Conservation (phyloP, 495 filamentous ascomycete species). For the Xylaria flabelliformis region DNA sequence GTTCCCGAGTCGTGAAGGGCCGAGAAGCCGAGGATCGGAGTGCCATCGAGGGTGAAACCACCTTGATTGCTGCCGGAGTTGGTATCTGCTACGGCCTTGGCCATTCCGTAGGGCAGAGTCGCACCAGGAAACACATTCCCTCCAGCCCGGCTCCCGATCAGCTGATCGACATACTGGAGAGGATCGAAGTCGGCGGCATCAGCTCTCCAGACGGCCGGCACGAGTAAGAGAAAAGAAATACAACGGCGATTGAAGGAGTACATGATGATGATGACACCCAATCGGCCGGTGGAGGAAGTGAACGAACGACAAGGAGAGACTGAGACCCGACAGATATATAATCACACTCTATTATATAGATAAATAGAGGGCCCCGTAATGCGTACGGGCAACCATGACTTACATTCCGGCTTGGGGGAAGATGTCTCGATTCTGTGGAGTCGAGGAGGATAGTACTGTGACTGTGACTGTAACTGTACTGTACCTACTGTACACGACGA, state of each 20-base stretch:
- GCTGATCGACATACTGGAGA: slow-evolving; percentile 56
- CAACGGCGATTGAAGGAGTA: slow-evolving; percentile 26
- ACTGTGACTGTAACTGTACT: neutral
- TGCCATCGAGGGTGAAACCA: slow-evolving; percentile 72
- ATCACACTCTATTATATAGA: slow-evolving; percentile 20
- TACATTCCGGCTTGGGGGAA: slow-evolving; percentile 19
- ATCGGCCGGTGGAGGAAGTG: neutral
- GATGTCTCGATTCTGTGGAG: slow-evolving; percentile 23
- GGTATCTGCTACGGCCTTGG: slow-evolving; percentile 78
- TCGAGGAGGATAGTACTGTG: neutral
- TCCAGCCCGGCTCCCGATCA: slow-evolving; percentile 66
- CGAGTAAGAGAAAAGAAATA: slow-evolving; percentile 29
- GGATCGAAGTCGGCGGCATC: slow-evolving; percentile 44
- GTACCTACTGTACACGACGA: slow-evolving; percentile 1
- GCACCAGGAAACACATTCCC: slow-evolving; percentile 81
- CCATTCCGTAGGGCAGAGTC: slow-evolving; percentile 77
- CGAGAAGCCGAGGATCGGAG: slow-evolving; percentile 69
- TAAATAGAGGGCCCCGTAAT: slow-evolving; percentile 14
- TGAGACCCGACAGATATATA: slow-evolving; percentile 11
- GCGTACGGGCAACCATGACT: slow-evolving; percentile 3
- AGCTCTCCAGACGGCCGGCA: slow-evolving; percentile 24
- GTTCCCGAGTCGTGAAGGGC: slow-evolving; percentile 75
- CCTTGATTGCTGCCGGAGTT: slow-evolving; percentile 69
- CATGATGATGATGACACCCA: slow-evolving; percentile 31
- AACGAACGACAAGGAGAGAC: slow-evolving; percentile 11